Base-by-base conservation (phyloP, 2,329 filamentous ascomycete genomes). In the Aspergillus luchuensis region DNA sequence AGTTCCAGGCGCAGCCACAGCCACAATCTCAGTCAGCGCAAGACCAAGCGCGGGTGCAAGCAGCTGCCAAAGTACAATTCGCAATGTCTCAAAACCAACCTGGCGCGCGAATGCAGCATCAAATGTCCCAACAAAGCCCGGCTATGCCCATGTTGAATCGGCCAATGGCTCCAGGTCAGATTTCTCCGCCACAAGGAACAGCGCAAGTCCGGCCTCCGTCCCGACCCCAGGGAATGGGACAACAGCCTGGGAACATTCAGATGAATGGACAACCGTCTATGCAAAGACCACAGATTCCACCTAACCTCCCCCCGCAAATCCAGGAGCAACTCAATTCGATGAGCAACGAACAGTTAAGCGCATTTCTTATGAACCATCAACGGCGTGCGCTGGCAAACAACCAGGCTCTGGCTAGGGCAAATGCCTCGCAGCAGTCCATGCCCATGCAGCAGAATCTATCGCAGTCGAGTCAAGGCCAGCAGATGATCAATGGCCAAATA, bases 41-140 rank as follows among this genome's bases (percentile, higher is more conserved):
- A 61, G 74, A 73, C 7, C 75, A 78, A 28, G 71, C 75, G 60
- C 77, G 76, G 51, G 74, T 75, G 7, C 77, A 80, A 63, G 79
- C 75, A 41, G 79, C 78, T 11, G 74, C 78, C 57, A 79, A 80
- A 58, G 77, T 76, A 25, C 77, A 82, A 62, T 78, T 81, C 63
- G 74, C 77, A 65, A 76, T 79, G 73, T 73, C 61, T 76, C 79
- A 61, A 75, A 83, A 71, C 67, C 80, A 69, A 78, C 80, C 59
- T 74, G 71, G 68, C 58, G 63, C 73, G 17, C 76, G 79, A 59
- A 66, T 74, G 41, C 73, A 75, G 17, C 72, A 75, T 47, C 70
- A 76, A 64, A 67, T 78, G 65, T 54, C 75, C 58, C 76, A 81
- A 62, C 79, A 73, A 63, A 76, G 72, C 56, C 72, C 75, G 17